Percentiles rank a stretch among this genome's conserved stretches.
These are phyloP conservation scores for Candida takata DNA, from an alignment of 805 yeast genomes.

Conservation along the genomic window DNA sequence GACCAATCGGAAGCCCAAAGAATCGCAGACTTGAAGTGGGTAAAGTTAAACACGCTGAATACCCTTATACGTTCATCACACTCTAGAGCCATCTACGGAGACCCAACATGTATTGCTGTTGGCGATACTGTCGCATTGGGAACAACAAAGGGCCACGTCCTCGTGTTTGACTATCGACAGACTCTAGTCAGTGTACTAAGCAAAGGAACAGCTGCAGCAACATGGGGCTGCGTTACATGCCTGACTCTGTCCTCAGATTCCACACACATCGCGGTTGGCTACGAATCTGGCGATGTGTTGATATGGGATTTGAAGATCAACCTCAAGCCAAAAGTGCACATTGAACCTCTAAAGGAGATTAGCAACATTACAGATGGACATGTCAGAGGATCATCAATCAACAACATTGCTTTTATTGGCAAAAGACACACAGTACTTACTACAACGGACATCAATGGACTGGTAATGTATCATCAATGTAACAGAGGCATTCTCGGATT, in stretches of 20 bases:
- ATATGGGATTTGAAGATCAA: constrained; percentile 56
- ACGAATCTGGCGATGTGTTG: constrained; percentile 52
- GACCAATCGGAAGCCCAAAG: not conserved
- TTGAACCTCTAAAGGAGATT: constrained; percentile 16
- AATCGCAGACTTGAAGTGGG: constrained; percentile 27
- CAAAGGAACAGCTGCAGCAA: constrained; percentile 21
- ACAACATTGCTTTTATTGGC: constrained; percentile 41
- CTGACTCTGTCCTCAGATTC: constrained; percentile 64
- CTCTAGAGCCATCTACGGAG: constrained; percentile 38
- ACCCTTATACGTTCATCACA: constrained; percentile 28
- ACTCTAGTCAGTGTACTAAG: constrained; percentile 39
- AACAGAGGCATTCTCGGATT: constrained; percentile 48
- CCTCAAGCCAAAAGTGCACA: constrained; percentile 23
- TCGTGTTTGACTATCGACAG: constrained; percentile 68
- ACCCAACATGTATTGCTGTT: constrained; percentile 39
- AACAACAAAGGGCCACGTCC: constrained; percentile 56
- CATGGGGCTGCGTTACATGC: constrained; percentile 44
- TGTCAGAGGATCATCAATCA: constrained; percentile 26
- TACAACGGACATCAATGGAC: constrained; percentile 49
- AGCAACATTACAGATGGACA: constrained; percentile 28
- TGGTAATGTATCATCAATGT: constrained; percentile 59
- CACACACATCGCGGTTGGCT: constrained; percentile 63
- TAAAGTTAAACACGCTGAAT: constrained; percentile 34
- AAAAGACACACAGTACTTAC: constrained; percentile 48
- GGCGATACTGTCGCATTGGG: constrained; percentile 55